phyloP scores from a whole-genome alignment of 108 stramenopile species.

The Aurantiochytrium sp. region DNA sequence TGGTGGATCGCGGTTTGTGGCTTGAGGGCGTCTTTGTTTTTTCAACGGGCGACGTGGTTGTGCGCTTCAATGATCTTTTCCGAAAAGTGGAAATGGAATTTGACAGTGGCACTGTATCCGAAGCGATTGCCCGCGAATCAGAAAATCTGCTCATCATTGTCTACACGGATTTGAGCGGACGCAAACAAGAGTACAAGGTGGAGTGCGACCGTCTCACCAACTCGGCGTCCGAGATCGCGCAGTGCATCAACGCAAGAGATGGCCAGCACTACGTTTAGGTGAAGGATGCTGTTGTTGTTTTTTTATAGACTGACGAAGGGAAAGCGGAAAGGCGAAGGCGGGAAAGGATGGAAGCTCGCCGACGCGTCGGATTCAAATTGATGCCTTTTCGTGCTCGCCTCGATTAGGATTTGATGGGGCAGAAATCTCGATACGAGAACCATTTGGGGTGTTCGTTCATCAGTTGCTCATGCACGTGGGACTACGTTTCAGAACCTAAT shows the following conservation, averaged over 20 bases:
- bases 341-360: too few species aligned
- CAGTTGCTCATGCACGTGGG: too few species aligned
- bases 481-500: too few species aligned
- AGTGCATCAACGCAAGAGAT: constrained; percentile 1
- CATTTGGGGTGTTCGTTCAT: too few species aligned
- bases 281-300: too few species aligned
- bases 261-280: not conserved
- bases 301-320: too few species aligned
- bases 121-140: not conserved
- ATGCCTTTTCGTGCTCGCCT: too few species aligned
- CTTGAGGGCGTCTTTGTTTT: constrained; percentile 10
- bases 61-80: not conserved
- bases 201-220: not conserved
- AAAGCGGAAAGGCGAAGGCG: too few species aligned
- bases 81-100: not conserved
- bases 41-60: not conserved
- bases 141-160: not conserved
- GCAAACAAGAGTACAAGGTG: not conserved
- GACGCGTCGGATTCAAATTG: too few species aligned
- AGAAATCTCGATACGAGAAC: too few species aligned
- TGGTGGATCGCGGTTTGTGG: not conserved
- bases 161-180: not conserved
- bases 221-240: not conserved
- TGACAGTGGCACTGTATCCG: not conserved
- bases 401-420: too few species aligned